Evolutionary conservation across 768 basidiomycete species (phyloP), one percentile per base, ranked within the genome.

Genomic region (Harrya chromipes): DNA sequence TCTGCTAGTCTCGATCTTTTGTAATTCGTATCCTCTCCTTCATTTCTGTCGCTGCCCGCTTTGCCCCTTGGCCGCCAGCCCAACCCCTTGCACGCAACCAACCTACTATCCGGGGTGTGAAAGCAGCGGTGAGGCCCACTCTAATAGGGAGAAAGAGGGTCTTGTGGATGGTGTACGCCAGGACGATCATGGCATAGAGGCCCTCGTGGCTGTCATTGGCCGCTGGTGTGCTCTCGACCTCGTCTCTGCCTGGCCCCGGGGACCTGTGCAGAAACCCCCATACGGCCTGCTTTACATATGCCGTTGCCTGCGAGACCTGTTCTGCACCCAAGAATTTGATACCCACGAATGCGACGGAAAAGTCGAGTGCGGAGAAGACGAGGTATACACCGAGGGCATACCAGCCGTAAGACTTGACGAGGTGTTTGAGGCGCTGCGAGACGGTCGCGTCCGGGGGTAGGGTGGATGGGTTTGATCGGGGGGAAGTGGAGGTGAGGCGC

Each of bases 101-200:
- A 17, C 78, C 76, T 4, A 97, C 94, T n/a, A 97, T 67, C 55
- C 77, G 78, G 1, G 94, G 94, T 0, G 94, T 95, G 44, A 90
- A 71, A 1, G 83, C 84, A 1, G 90, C 92, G 0, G 95, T 97
- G 54, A 94, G 69, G 0, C 93, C 97, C 1, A 97, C 81, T 35
- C 97, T 76, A 20, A 99, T 68, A 9, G 97, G 97, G 19, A 98
- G 65, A 63, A 97, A 89, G 1, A 92, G 62, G 0, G 91, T 95
- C 73, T 99, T 99, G 80, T 99, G 97, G 45, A 99, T 82, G 17
- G 89, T 87, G 69, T 94, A 99, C 4, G 97, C 95, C 59, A 98
- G 74, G 0, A 91, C 81, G 23, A 97, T 70, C 83, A 97, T 94
- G 23, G 95, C 93, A 68, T 91, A 94, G 16, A 97, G 72, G 14